phyloP scores from a whole-genome alignment of 1,139 yeast genomes.

The Hyphopichia burtonii region DNA sequence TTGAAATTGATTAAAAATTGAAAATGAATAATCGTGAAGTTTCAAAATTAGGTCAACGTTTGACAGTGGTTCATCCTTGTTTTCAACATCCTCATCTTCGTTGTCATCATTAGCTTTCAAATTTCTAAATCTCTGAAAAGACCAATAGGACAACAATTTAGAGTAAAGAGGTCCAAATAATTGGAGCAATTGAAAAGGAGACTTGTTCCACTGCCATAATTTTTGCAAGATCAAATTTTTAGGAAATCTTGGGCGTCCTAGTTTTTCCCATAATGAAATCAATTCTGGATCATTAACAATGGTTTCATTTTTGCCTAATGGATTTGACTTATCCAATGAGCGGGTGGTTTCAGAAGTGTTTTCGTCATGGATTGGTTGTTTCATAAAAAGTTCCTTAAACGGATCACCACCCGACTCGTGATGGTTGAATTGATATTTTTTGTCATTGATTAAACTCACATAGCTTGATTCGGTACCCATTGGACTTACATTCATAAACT shows the following conservation, averaged over 20 bases:
- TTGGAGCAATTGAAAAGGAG: slow-evolving; percentile 44
- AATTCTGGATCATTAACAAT: slow-evolving; percentile 18
- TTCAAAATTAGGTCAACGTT: slow-evolving; percentile 29
- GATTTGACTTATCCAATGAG: background rate
- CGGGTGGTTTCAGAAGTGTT: background rate
- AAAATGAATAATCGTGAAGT: slow-evolving; percentile 42
- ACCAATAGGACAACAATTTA: slow-evolving; percentile 43
- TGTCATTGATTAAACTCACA: slow-evolving; percentile 33
- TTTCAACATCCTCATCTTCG: background rate
- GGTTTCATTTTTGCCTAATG: slow-evolving; percentile 12
- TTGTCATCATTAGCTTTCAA: slow-evolving; percentile 16
- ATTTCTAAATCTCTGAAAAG: slow-evolving; percentile 39
- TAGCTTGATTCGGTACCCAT: slow-evolving; percentile 47
- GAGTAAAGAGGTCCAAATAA: slow-evolving; percentile 40
- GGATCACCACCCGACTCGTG: slow-evolving; percentile 31
- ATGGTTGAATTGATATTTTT: slow-evolving; percentile 32
- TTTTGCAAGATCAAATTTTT: slow-evolving; percentile 28
- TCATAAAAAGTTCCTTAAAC: slow-evolving; percentile 23
- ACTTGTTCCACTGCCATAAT: slow-evolving; percentile 39
- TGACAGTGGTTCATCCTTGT: slow-evolving; percentile 9
- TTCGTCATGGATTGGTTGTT: slow-evolving; percentile 12
- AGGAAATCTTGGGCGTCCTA: slow-evolving; percentile 44
- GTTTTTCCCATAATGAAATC: slow-evolving; percentile 26
- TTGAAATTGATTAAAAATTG: slow-evolving; percentile 45
- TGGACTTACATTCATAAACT: slow-evolving; percentile 40